Evolutionary conservation across 2,329 filamentous ascomycete species (phyloP), one percentile per base, ranked within the genome.

Genomic region (Botryotinia globosa): DNA sequence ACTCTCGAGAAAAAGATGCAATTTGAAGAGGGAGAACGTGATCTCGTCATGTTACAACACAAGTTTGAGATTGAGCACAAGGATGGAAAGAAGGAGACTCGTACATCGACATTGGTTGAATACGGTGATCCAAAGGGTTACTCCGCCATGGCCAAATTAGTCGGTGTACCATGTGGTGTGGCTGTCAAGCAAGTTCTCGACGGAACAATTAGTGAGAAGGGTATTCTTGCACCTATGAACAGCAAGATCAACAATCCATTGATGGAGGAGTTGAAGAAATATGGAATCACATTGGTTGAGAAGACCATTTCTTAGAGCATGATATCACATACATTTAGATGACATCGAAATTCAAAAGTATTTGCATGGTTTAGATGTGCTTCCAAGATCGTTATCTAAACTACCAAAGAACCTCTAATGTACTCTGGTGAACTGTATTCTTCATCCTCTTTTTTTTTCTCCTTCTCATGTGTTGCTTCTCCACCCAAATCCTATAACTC

Each of bases 1-100:
- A 92, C 90, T 4, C 88, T 97, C 44, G 94, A 97, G 86, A 85
- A 92, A 86, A 97, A 97, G 89, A 97, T 97, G 93, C 88, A 92
- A 83, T 97, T 91, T 82, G 91, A 88, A 80, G 86, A 91, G 78
- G 91, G 88, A 74, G 94, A 97, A 88, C 91, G 94, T 74, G 94
- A 97, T 82, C 85, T 97, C 77, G 92, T 96, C 76, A 89, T 92
- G 84, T 62, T 94, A 45, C 92, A 94, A 85, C 91, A 93, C 85
- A 91, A 89, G 84, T 97, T 97, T 82, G 90, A 90, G 81, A 93
- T 97, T 77, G 92, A 96, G 86, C 85, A 91, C 83, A 90, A 91
- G 83, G 92, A 96, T 81, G 94, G 94, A 79, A 88, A 84, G 81
- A 88, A 87, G 82, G 90, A 97, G 85, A 94, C 90, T 62, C 87